Percentiles rank a stretch among this genome's conserved stretches.
Evolutionary conservation across 331 rosid genomes (phyloP).

Genomic region (Malus hybrid): DNA sequence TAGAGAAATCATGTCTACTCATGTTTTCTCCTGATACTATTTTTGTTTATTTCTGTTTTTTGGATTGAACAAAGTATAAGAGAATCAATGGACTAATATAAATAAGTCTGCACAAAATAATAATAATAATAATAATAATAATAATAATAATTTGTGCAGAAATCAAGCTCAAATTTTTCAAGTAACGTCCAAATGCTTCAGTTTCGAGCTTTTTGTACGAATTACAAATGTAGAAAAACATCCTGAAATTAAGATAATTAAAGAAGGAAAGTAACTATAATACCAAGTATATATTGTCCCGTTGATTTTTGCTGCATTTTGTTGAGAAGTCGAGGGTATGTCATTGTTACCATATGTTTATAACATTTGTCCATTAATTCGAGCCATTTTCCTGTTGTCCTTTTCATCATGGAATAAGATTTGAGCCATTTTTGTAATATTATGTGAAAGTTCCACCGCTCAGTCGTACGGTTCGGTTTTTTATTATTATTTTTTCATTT

Average conservation of each 20-base stretch:
- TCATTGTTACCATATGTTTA: neutral
- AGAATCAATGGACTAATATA: no score
- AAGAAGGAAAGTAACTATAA: neutral
- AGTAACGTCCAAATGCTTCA: neutral
- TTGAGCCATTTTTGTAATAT: no score
- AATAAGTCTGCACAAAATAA: no score
- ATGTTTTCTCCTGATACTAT: no score
- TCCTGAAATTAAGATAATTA: neutral
- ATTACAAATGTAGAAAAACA: neutral
- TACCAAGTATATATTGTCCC: neutral
- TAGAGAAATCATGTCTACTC: no score
- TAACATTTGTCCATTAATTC: neutral
- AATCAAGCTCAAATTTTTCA: neutral
- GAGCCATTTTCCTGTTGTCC: neutral
- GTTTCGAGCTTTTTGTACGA: neutral
- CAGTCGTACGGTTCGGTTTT: no score
- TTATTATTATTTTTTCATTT: no score
- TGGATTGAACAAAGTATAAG: no score
- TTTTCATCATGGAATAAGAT: neutral
- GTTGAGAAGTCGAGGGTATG: neutral
- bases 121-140: no score
- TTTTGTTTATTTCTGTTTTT: no score
- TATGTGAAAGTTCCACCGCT: no score
- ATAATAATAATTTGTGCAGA: no score
- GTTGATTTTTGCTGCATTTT: neutral